Percentiles rank a stretch among this genome's conserved stretches.
Conservation (phyloP, 2,329 filamentous ascomycete genomes). For the Sphaceloma murrayae region DNA sequence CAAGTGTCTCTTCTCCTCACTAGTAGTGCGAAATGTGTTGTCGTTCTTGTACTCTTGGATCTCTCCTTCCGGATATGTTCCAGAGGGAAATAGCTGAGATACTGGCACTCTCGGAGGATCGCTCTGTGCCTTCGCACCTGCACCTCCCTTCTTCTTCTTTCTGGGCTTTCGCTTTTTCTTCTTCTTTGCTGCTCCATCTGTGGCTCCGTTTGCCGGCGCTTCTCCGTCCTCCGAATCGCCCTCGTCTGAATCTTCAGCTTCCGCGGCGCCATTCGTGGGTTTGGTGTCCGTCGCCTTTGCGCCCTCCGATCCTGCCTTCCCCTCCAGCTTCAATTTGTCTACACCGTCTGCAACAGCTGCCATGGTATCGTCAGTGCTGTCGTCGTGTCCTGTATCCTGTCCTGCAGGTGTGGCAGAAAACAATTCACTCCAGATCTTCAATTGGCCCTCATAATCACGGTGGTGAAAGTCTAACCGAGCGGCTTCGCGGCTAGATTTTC, state of each 20-base stretch:
- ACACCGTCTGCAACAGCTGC: slow-evolving; percentile 12
- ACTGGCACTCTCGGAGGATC: slow-evolving; percentile 40
- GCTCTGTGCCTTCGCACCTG: slow-evolving; percentile 33
- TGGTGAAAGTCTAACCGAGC: too few relatives aligned
- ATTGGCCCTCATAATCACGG: too few relatives aligned
- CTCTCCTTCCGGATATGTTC: slow-evolving; percentile 39
- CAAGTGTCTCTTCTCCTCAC: slow-evolving; percentile 39
- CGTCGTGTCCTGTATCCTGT: too few relatives aligned
- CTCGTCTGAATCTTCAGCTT: slow-evolving; percentile 30
- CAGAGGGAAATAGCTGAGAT: slow-evolving; percentile 37
- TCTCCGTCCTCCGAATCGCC: slow-evolving; percentile 31
- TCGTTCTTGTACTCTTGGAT: slow-evolving; percentile 37
- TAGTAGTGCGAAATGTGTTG: slow-evolving; percentile 39
- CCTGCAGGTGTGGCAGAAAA: too few relatives aligned
- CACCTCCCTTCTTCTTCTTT: slow-evolving; percentile 32
- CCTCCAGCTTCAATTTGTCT: slow-evolving; percentile 12
- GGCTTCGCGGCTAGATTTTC: too few relatives aligned
- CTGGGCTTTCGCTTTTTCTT: slow-evolving; percentile 39
- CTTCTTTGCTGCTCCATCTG: slow-evolving; percentile 33
- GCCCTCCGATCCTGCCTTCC: slow-evolving; percentile 21
- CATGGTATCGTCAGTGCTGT: neutral
- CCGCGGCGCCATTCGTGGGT: slow-evolving; percentile 25
- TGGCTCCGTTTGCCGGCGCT: slow-evolving; percentile 28
- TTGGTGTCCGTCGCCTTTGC: slow-evolving; percentile 20
- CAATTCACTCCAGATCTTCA: too few relatives aligned